Conservation (phyloP, 768 basidiomycete species). For the Astraeus odoratus region DNA sequence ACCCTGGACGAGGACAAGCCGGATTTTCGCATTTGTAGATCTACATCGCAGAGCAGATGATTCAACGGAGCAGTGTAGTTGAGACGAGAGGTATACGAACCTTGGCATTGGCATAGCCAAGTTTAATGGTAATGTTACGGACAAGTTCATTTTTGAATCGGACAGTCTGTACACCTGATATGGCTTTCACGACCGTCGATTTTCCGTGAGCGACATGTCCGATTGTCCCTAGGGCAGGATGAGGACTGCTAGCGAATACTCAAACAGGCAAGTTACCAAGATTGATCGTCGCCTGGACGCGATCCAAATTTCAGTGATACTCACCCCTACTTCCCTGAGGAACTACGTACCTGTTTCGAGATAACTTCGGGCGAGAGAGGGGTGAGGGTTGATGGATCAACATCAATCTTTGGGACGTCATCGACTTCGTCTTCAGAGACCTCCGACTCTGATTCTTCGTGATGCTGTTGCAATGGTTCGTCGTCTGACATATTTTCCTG, state of each 20-base stretch:
- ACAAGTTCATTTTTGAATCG: constrained; percentile 99
- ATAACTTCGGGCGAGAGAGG: constrained; percentile 88
- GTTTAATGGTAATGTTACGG: constrained; percentile 97
- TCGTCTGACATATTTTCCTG: constrained; percentile 52
- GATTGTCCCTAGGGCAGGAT: constrained; percentile 69
- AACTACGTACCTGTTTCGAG: constrained; percentile 72
- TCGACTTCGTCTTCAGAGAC: constrained; percentile 54
- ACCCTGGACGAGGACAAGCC: constrained; percentile 88
- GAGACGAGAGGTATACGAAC: constrained; percentile 37
- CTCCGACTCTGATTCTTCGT: constrained; percentile 67
- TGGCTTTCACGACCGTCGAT: constrained; percentile 96
- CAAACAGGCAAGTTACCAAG: constrained; percentile 45
- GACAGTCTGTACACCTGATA: constrained; percentile 97
- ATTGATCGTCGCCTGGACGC: constrained; percentile 83
- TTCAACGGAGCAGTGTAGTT: background rate
- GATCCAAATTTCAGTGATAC: background rate
- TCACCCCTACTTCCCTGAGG: background rate
- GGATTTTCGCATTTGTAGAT: constrained; percentile 98
- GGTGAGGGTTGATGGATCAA: constrained; percentile 78
- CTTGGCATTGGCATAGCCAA: constrained; percentile 99
- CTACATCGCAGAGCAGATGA: constrained; percentile 33
- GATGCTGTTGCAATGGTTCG: constrained; percentile 56
- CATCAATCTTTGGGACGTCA: constrained; percentile 55
- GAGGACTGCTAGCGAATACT: background rate
- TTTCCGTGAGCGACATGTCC: constrained; percentile 99